phyloP scores from a whole-genome alignment of 2,329 filamentous ascomycete genomes.

The Alternaria sp. region DNA sequence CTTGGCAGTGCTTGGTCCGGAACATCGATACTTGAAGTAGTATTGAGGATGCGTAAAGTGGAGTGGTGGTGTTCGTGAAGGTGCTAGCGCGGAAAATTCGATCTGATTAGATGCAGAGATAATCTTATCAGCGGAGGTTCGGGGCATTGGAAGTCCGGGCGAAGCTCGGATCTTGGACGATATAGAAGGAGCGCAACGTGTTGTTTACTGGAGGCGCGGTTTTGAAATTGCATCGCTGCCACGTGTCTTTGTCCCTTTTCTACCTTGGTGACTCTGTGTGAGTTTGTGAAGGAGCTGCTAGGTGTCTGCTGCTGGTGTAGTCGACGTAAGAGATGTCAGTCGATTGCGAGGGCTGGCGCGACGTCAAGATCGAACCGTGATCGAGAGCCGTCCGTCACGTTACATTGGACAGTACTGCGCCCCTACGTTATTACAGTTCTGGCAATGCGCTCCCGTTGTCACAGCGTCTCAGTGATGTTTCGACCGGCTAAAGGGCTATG shows the following conservation, averaged over 20 bases:
- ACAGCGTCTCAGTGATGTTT: background rate
- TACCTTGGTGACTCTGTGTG: background rate
- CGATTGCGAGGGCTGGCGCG: background rate
- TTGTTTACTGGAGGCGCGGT: background rate
- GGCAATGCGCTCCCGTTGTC: background rate
- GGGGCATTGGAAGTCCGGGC: background rate
- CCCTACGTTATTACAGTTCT: background rate
- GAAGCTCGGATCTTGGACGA: background rate
- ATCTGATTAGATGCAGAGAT: constrained; percentile 15
- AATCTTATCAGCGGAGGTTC: constrained; percentile 2
- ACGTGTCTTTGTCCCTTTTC: background rate
- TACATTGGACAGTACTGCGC: background rate
- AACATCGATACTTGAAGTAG: background rate
- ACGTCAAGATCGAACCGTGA: background rate
- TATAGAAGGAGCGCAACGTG: background rate
- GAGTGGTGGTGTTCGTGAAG: background rate
- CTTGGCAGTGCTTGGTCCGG: background rate
- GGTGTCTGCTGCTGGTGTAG: background rate
- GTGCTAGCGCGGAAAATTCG: constrained; percentile 10
- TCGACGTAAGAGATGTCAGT: background rate
- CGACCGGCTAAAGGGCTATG: background rate
- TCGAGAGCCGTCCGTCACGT: background rate
- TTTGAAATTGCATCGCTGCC: background rate
- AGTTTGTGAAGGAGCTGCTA: background rate
- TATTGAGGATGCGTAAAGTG: background rate